Evolutionary conservation across 1,139 yeast species (phyloP).

Genomic region (Lodderomyces parapsilosis): DNA sequence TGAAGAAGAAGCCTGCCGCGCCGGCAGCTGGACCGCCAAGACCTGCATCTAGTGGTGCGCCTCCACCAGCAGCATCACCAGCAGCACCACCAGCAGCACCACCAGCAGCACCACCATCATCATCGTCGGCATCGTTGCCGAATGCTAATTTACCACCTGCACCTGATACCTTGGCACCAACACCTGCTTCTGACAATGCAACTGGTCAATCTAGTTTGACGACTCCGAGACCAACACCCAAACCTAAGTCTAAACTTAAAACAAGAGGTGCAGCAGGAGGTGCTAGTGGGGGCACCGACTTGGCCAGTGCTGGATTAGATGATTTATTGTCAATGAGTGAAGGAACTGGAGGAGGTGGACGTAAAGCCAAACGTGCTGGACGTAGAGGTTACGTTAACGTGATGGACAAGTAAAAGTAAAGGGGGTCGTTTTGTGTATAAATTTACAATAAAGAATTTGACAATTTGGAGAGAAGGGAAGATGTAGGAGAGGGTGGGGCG

Average conservation of each 20-base stretch:
- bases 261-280: constrained; percentile 8
- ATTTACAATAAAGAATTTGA: too few relatives aligned
- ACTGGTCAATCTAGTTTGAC: constrained; percentile 9
- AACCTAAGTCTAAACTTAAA: constrained; percentile 9
- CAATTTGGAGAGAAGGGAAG: too few relatives aligned
- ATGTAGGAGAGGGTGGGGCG: too few relatives aligned
- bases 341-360: constrained; percentile 38
- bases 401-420: constrained; percentile 36
- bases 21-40: too few relatives aligned
- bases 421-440: background rate
- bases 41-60: constrained; percentile 10
- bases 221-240: constrained; percentile 6
- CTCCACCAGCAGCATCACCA: constrained; percentile 14
- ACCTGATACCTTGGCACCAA: constrained; percentile 12
- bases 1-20: constrained; percentile 21
- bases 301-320: constrained; percentile 60
- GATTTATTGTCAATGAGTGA: constrained; percentile 57
- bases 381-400: constrained; percentile 79
- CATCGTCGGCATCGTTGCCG: background rate
- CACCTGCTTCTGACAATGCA: constrained; percentile 8
- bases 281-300: constrained; percentile 17
- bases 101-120: constrained; percentile 12
- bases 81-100: background rate
- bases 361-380: constrained; percentile 64
- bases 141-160: constrained; percentile 12